These are phyloP conservation scores for Aspergillus sp. DNA, from an alignment of 2,329 filamentous ascomycete species.

Conservation along the genomic window DNA sequence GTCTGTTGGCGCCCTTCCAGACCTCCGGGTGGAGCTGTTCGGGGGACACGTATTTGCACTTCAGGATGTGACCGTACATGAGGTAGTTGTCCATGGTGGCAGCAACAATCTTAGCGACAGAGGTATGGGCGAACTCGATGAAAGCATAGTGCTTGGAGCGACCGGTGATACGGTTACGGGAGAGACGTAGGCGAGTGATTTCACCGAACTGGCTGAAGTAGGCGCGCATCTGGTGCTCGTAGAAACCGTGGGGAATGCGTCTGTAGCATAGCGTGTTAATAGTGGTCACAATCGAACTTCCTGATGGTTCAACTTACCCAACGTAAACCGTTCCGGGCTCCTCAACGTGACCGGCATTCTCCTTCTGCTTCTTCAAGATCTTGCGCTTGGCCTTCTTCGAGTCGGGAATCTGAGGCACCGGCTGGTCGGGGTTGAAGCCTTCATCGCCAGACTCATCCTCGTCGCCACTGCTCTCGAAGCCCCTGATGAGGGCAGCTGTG, in stretches of 20 bases:
- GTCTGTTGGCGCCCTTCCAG: constrained; percentile 86
- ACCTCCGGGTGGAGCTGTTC: constrained; percentile 78
- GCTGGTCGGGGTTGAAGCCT: constrained; percentile 48
- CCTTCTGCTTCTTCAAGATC: constrained; percentile 54
- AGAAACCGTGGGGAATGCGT: constrained; percentile 92
- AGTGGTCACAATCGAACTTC: constrained; percentile 9
- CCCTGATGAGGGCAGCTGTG: constrained; percentile 56
- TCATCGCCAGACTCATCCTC: constrained; percentile 53
- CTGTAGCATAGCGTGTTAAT: constrained; percentile 37
- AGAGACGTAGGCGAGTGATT: constrained; percentile 76
- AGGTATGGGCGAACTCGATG: constrained; percentile 75
- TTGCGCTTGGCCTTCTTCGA: constrained; percentile 53
- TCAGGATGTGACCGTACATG: constrained; percentile 89
- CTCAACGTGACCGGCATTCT: constrained; percentile 44
- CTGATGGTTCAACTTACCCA: constrained; percentile 52
- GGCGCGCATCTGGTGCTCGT: constrained; percentile 88
- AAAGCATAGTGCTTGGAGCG: constrained; percentile 93
- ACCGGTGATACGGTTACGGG: constrained; percentile 89
- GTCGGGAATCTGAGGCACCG: constrained; percentile 47
- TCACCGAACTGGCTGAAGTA: constrained; percentile 94
- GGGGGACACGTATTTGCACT: constrained; percentile 75
- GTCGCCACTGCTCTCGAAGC: constrained; percentile 58
- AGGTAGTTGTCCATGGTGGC: constrained; percentile 98
- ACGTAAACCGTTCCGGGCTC: constrained; percentile 81
- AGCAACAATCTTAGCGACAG: constrained; percentile 87